Evolutionary conservation across 2,329 filamentous ascomycete genomes (phyloP).

Genomic region (Volutella citrinella): DNA sequence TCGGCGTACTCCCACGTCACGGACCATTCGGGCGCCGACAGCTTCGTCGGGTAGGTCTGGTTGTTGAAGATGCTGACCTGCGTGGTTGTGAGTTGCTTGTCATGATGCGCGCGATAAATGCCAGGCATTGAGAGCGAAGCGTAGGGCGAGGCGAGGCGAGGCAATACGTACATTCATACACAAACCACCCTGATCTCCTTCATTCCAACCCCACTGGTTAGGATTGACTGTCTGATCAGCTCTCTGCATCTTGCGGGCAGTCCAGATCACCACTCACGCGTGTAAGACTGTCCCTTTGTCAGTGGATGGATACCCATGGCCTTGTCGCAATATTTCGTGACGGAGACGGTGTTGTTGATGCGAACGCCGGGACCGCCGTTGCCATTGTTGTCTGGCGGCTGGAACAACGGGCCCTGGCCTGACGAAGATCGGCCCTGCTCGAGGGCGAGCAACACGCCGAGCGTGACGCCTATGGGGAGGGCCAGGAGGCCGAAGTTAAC

Average conservation of each 20-base stretch:
- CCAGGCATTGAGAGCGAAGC: conserved; percentile 2
- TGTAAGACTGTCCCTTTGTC: conserved; percentile 43
- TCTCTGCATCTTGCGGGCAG: conserved; percentile 18
- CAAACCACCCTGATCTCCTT: conserved; percentile 36
- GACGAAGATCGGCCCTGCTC: conserved; percentile 40
- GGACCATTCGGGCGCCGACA: conserved; percentile 46
- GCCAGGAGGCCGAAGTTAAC: conserved; percentile 49
- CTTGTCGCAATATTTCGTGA: conserved; percentile 21
- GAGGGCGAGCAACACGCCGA: conserved; percentile 48
- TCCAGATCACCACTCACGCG: no score
- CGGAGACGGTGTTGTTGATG: conserved; percentile 18
- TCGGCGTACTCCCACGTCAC: conserved; percentile 51
- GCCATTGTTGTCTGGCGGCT: conserved; percentile 11
- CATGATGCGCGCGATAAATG: background rate
- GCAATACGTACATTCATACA: conserved; percentile 50
- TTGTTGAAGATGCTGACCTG: conserved; percentile 50
- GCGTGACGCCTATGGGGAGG: conserved; percentile 46
- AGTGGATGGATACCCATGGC: conserved; percentile 41
- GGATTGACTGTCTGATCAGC: conserved; percentile 45
- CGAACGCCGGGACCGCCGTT: background rate
- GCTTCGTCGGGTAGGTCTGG: conserved; percentile 44
- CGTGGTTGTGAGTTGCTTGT: conserved; percentile 3
- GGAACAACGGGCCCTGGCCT: conserved; percentile 45
- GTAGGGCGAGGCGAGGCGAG: background rate
- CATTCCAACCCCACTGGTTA: conserved; percentile 51